Evolutionary conservation across 495 filamentous ascomycete genomes (phyloP).

Genomic region (Penicillium bovifimosum): DNA sequence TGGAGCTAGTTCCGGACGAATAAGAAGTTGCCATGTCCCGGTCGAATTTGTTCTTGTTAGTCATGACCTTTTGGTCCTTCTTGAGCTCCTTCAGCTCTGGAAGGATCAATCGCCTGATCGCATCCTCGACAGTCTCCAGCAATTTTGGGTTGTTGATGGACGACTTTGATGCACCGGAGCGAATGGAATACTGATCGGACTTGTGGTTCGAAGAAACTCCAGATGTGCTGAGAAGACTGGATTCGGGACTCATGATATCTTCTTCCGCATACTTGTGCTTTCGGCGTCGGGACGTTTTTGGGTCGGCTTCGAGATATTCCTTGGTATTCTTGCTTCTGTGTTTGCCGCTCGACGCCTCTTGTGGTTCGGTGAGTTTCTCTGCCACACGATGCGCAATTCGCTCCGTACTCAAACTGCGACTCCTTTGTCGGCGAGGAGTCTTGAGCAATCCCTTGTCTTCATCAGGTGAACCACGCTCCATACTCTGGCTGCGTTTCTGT

Average conservation of each 20-base stretch:
- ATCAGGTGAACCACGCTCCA: conserved; percentile 42
- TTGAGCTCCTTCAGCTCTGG: conserved; percentile 90
- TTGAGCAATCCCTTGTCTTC: conserved; percentile 55
- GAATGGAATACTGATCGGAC: conserved; percentile 71
- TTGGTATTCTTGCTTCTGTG: conserved; percentile 55
- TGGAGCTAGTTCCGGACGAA: conserved; percentile 55
- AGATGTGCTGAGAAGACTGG: conserved; percentile 65
- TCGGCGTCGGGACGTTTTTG: conserved; percentile 54
- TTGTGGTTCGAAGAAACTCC: conserved; percentile 63
- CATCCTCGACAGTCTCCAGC: conserved; percentile 93
- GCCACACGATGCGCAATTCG: conserved; percentile 65
- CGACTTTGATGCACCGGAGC: conserved; percentile 72
- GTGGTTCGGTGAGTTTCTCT: conserved; percentile 55
- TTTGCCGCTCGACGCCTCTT: conserved; percentile 44
- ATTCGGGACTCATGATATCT: conserved; percentile 63
- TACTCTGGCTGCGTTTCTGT: conserved; percentile 54
- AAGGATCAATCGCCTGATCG: conserved; percentile 84
- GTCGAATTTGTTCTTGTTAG: conserved; percentile 59
- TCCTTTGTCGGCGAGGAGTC: conserved; percentile 57
- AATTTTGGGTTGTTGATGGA: conserved; percentile 93
- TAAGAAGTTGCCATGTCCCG: conserved; percentile 54
- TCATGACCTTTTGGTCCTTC: conserved; percentile 69
- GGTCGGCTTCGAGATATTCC: conserved; percentile 53
- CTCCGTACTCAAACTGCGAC: conserved; percentile 69
- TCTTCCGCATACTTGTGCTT: conserved; percentile 58